These are phyloP conservation scores for Colletotrichum sansevieriae DNA, from an alignment of 2,329 filamentous ascomycete species.

Conservation along the genomic window DNA sequence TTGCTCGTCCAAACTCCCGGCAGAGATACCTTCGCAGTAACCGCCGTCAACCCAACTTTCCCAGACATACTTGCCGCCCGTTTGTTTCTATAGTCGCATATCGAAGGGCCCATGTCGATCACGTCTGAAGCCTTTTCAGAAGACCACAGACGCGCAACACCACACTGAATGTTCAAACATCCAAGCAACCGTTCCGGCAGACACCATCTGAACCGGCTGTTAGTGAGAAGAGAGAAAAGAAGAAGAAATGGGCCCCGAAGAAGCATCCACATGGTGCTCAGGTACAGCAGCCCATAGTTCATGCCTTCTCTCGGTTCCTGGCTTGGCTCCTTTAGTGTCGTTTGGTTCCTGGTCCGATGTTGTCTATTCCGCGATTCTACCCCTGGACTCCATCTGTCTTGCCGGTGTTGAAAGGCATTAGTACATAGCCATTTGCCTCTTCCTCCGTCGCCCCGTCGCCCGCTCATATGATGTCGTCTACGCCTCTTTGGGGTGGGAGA, in stretches of 20 bases:
- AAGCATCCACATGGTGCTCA: background rate
- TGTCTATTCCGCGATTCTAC: conserved; percentile 3
- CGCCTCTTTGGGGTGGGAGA: conserved; percentile 1
- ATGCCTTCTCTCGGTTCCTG: conserved; percentile 19
- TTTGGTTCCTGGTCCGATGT: conserved; percentile 36
- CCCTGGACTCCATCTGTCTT: background rate
- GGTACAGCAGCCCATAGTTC: conserved; percentile 1
- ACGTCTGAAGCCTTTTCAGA: conserved; percentile 1
- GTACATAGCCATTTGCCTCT: conserved; percentile 7
- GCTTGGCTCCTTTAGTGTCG: conserved; percentile 7
- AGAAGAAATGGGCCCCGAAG: background rate
- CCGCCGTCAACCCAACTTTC: conserved; percentile 33
- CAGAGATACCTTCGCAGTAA: conserved; percentile 22
- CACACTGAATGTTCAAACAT: background rate
- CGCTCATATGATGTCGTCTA: conserved; percentile 11
- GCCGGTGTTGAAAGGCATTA: conserved; percentile 17
- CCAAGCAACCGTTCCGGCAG: conserved; percentile 5
- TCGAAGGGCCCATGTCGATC: conserved; percentile 2
- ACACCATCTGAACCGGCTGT: background rate
- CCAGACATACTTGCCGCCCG: conserved; percentile 1
- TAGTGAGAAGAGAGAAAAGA: background rate
- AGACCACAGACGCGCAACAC: conserved; percentile 21
- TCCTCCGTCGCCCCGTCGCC: background rate
- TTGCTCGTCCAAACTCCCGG: conserved; percentile 22
- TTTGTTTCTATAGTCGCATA: conserved; percentile 25